These are phyloP conservation scores for rapeseed (Brassica napus) DNA, from an alignment of 345 rosid species.

Conservation along the genomic window DNA sequence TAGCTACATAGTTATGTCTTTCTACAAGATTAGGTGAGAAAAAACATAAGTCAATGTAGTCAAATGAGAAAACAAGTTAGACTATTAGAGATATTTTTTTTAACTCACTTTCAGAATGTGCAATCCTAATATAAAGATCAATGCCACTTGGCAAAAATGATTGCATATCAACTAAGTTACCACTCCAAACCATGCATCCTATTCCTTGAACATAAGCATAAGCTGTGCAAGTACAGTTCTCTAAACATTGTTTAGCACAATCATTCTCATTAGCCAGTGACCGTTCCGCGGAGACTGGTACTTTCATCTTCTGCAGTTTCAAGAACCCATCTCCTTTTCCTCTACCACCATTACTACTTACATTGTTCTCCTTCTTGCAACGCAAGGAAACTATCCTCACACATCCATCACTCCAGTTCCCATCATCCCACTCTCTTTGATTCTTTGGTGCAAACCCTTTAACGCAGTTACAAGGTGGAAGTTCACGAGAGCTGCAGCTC, in stretches of 20 bases:
- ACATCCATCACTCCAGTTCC: slow-evolving; percentile 57
- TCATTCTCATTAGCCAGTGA: slow-evolving; percentile 7
- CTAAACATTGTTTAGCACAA: slow-evolving; percentile 45
- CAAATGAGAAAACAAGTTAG: neutral
- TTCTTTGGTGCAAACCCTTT: slow-evolving; percentile 54
- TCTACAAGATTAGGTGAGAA: slow-evolving; percentile 19
- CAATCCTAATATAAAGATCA: slow-evolving; percentile 48
- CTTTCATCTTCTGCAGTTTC: slow-evolving; percentile 41
- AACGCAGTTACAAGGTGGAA: slow-evolving; percentile 56
- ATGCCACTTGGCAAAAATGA: slow-evolving; percentile 37
- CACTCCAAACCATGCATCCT: slow-evolving; percentile 55
- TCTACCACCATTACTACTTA: neutral
- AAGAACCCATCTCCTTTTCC: slow-evolving; percentile 48
- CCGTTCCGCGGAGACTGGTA: slow-evolving; percentile 46
- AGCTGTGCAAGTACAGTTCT: slow-evolving; percentile 57
- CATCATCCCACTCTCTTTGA: slow-evolving; percentile 40
- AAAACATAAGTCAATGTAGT: neutral
- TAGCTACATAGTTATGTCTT: slow-evolving; percentile 6
- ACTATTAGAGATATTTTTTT: neutral
- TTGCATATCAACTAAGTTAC: slow-evolving; percentile 45
- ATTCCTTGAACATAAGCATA: slow-evolving; percentile 46
- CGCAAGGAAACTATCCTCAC: slow-evolving; percentile 38
- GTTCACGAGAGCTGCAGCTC: slow-evolving; percentile 24
- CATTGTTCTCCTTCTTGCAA: slow-evolving; percentile 29
- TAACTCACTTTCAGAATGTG: slow-evolving; percentile 47